These are phyloP conservation scores for Zymoseptoria pseudotritici DNA, from an alignment of 2,329 filamentous ascomycete species.

Conservation along the genomic window DNA sequence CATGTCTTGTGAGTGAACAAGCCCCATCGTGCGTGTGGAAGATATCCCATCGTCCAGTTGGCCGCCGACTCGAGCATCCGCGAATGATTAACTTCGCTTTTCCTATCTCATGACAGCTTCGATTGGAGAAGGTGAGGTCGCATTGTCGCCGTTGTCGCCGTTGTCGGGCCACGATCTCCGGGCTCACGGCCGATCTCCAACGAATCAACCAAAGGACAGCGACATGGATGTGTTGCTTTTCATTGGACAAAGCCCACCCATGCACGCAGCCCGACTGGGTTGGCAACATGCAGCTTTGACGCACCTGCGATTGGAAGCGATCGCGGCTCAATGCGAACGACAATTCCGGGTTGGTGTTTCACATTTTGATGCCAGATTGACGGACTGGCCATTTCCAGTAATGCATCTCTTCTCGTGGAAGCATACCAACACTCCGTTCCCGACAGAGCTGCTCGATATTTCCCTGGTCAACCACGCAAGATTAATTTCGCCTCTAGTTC, in stretches of 20 bases:
- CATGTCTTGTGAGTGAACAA: neutral
- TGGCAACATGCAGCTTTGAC: neutral
- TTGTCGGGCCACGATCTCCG: neutral
- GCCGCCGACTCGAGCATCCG: neutral
- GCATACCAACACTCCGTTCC: neutral
- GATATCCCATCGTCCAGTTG: neutral
- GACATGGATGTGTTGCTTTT: neutral
- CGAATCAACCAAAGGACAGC: neutral
- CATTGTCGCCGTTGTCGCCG: neutral
- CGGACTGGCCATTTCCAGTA: too few relatives aligned
- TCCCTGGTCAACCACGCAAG: neutral
- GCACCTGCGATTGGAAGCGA: neutral
- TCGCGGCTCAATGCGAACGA: neutral
- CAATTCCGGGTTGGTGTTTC: neutral
- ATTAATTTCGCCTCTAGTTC: neutral
- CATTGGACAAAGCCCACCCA: neutral
- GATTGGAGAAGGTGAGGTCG: neutral
- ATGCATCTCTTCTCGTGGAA: neutral
- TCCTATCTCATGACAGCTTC: neutral
- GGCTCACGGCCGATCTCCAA: neutral
- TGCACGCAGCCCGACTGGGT: neutral
- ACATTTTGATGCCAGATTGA: neutral
- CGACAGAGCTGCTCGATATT: neutral
- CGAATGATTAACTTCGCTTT: too few relatives aligned
- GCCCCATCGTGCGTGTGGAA: neutral